Evolutionary conservation across 495 filamentous ascomycete species (phyloP).

Genomic region (Aspergillus coremiiformis): DNA sequence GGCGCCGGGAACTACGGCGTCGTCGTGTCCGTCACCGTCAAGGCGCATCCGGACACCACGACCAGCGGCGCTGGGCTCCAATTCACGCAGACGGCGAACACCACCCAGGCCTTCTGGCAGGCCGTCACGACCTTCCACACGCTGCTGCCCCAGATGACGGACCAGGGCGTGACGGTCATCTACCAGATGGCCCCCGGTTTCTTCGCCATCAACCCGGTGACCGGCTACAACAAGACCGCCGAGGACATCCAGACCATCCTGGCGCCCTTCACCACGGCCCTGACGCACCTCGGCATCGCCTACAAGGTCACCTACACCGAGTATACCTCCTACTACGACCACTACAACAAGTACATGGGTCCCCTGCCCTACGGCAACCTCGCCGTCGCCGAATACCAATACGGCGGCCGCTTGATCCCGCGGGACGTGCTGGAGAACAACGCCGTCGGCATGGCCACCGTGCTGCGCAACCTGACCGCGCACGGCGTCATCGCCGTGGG

Average conservation of each 20-base stretch:
- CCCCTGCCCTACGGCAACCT: slow-evolving; percentile 34
- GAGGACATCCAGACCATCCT: slow-evolving; percentile 24
- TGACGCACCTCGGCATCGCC: slow-evolving; percentile 22
- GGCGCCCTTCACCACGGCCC: slow-evolving; percentile 23
- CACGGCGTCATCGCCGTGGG: slow-evolving; percentile 42
- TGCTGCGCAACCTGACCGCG: slow-evolving; percentile 31
- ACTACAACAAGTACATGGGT: slow-evolving; percentile 39
- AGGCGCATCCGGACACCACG: slow-evolving; percentile 35
- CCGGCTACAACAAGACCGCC: slow-evolving; percentile 28
- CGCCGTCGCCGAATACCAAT: slow-evolving; percentile 41
- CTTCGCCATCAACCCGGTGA: slow-evolving; percentile 42
- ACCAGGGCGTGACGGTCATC: slow-evolving; percentile 40
- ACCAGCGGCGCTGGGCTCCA: slow-evolving; percentile 23
- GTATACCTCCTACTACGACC: slow-evolving; percentile 40
- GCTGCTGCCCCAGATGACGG: slow-evolving; percentile 40
- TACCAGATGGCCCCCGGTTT: slow-evolving; percentile 40
- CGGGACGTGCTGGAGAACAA: slow-evolving; percentile 38
- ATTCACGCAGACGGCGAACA: slow-evolving; percentile 21
- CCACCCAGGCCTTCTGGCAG: slow-evolving; percentile 37
- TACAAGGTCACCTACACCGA: slow-evolving; percentile 23
- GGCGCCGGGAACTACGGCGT: slow-evolving; percentile 59
- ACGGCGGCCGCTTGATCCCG: slow-evolving; percentile 55
- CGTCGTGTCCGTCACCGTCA: slow-evolving; percentile 47
- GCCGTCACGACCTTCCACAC: slow-evolving; percentile 39
- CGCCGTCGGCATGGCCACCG: slow-evolving; percentile 31